Conservation (phyloP, 2,329 filamentous ascomycete species). For the Aspergillus sclerotialis region DNA sequence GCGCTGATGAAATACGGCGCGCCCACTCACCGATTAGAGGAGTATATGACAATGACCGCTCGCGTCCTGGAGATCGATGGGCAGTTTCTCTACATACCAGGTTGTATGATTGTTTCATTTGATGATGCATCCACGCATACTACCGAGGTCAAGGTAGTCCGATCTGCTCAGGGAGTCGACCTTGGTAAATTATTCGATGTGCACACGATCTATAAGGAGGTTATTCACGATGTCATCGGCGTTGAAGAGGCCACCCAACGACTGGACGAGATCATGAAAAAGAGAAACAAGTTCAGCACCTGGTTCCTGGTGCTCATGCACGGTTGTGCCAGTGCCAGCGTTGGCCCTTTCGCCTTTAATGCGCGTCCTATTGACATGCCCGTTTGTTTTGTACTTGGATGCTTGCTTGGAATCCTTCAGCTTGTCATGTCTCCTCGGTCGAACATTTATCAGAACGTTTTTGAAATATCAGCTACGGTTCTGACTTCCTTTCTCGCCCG, state of each 20-base stretch:
- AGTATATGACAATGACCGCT: constrained; percentile 87
- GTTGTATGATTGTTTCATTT: constrained; percentile 93
- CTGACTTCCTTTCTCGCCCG: constrained; percentile 64
- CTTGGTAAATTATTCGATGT: constrained; percentile 40
- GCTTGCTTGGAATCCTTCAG: constrained; percentile 67
- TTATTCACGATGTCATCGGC: constrained; percentile 42
- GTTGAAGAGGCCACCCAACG: constrained; percentile 41
- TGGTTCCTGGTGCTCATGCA: constrained; percentile 60
- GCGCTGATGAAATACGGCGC: constrained; percentile 89
- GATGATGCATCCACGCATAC: constrained; percentile 48
- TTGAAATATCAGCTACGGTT: constrained; percentile 59
- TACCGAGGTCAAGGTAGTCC: constrained; percentile 42
- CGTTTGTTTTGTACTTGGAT: constrained; percentile 69
- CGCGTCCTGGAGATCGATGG: constrained; percentile 81
- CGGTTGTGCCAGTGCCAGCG: constrained; percentile 66
- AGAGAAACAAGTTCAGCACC: constrained; percentile 49
- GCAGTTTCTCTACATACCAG: constrained; percentile 86
- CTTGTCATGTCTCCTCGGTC: constrained; percentile 69
- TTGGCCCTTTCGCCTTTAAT: constrained; percentile 75
- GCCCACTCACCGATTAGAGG: constrained; percentile 82
- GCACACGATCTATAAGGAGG: constrained; percentile 44
- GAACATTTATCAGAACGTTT: constrained; percentile 59
- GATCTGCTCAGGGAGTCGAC: constrained; percentile 38
- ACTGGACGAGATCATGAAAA: constrained; percentile 50
- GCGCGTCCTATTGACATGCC: constrained; percentile 74